Evolutionary conservation across 1,284 basidiomycete genomes (phyloP), one percentile per base, ranked within the genome.

Genomic region (Boletus sp.): DNA sequence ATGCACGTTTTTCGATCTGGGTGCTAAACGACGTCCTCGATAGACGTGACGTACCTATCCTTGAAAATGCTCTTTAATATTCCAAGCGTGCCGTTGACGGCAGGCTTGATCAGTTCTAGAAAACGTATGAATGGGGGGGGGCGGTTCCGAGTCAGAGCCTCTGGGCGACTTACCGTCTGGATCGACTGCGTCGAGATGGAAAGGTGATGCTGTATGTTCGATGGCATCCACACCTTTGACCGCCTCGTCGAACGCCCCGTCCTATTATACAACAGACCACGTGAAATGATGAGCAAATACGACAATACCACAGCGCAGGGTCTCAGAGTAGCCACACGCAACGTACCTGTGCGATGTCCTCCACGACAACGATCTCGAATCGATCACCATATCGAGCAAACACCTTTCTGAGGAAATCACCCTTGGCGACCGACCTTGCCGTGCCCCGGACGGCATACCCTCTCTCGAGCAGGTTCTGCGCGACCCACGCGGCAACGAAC

Each of bases 191-290:
- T 65, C 57, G 8, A 71, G 57, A 25, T 69, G 64, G 48, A 70
- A 71, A 13, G 77, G 78, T 0, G 76, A 76, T 0, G 78, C 78
- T 3, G 70, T 74, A 60, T 82, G 80, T 40, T 69, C 69, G 20
- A 86, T 72, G 7, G 71, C 81, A 51, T 81, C 76, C 10, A 84
- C 78, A 1, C 71, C 82, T 56, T 78, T 75, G 49, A 86, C 81
- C 1, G 80, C 82, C 25, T 81, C 75, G 53, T 84, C 81, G 51
- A 84, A 85, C 3, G 77, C 80, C 4, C 77, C 78, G 2, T 72
- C 69, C 78, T 80, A n/a, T n/a, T 34, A 9, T 5, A 4, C 10
- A 19, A 17, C 17, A 17, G 7, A 17, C n/a, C 16, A n/a, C 9
- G 10, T 5, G 12, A 8, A 8, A 27, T 27, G 12, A 4, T 17